A percentile compares a stretch with the other conserved stretches of the same genome.
These are phyloP conservation scores for Spathaspora sp. DNA, from an alignment of 805 yeast genomes.

Conservation along the genomic window DNA sequence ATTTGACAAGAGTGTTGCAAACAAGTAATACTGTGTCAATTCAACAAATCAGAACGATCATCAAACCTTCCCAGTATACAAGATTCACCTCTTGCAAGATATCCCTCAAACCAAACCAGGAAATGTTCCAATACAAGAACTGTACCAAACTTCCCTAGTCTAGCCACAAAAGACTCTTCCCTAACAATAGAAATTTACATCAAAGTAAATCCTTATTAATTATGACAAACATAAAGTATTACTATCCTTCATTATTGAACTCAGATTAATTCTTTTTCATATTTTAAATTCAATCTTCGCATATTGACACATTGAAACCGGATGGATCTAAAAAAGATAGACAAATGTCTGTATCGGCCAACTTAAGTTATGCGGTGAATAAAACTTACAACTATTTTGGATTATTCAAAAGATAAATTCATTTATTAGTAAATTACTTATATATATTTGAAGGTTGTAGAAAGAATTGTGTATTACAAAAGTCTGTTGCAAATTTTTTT, in stretches of 20 bases:
- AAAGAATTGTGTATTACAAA: background rate
- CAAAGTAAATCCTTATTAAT: too few species aligned
- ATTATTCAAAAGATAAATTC: background rate
- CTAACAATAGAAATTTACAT: too few species aligned
- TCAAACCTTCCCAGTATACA: background rate
- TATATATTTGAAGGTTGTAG: background rate
- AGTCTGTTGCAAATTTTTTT: too few species aligned
- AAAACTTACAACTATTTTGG: background rate
- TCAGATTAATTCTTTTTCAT: background rate
- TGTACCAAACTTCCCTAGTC: background rate
- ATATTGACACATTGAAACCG: constrained; percentile 47
- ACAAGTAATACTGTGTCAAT: too few species aligned
- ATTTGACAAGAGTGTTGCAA: too few species aligned
- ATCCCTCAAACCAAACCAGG: background rate
- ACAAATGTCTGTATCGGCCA: constrained; percentile 32
- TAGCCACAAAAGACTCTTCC: too few species aligned
- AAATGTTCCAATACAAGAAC: background rate
- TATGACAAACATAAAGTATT: background rate
- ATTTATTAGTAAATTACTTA: background rate
- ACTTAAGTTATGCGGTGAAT: constrained; percentile 41
- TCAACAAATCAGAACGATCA: background rate
- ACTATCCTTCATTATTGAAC: background rate
- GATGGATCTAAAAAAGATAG: constrained; percentile 29
- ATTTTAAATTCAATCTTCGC: constrained; percentile 28
- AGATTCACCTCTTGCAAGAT: background rate